Conservation (phyloP, 257 asterid genomes). For the Rhazya stricta region DNA sequence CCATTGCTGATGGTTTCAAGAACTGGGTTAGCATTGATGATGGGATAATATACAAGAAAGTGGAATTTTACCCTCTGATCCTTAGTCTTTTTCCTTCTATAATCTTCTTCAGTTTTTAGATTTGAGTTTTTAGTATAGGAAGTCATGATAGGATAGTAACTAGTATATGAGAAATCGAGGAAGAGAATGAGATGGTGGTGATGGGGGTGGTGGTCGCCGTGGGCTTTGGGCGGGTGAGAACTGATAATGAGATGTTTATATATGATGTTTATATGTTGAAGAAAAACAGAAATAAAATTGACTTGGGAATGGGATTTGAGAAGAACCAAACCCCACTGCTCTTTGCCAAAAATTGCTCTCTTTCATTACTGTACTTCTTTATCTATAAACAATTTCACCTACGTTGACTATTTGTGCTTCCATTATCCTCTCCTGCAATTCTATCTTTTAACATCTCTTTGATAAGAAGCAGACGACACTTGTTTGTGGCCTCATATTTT, state of each 20-base stretch:
- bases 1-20: constrained; percentile 18
- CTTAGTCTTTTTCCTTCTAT: constrained; percentile 1
- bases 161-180: constrained; percentile 31
- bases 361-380: no score
- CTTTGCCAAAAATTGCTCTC: constrained; percentile 1
- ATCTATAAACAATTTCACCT: no score
- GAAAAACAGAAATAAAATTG: constrained; percentile 34
- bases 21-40: constrained; percentile 23
- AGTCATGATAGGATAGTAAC: constrained; percentile 32
- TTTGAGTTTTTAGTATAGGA: constrained; percentile 27
- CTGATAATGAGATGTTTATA: constrained; percentile 38
- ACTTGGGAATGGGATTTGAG: constrained; percentile 28
- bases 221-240: constrained; percentile 24
- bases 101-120: constrained; percentile 36
- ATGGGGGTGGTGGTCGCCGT: not conserved
- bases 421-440: constrained; percentile 5
- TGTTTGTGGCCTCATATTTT: no score
- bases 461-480: no score
- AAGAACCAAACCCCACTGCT: constrained; percentile 15
- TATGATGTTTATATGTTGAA: constrained; percentile 40
- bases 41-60: constrained; percentile 46
- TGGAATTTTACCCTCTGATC: constrained; percentile 20
- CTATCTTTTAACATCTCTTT: no score
- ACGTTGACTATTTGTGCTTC: not conserved
- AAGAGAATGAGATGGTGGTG: constrained; percentile 16